Evolutionary conservation across 169 alveolate species (phyloP).

Genomic region (Neospora caninum): DNA sequence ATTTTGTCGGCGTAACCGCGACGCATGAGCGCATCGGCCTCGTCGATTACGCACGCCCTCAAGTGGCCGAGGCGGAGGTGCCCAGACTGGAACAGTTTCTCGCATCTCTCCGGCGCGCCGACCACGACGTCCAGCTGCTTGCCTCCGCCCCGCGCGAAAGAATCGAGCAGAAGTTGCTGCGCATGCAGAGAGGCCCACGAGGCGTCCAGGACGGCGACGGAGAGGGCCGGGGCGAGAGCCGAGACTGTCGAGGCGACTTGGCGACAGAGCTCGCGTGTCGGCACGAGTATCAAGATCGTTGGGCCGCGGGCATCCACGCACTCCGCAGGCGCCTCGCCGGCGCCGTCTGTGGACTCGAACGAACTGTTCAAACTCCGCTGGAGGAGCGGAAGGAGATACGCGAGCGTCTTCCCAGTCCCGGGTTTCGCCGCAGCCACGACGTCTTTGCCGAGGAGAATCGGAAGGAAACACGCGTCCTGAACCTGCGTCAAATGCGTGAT

Average conservation of each 20-base stretch:
- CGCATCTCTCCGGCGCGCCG: conserved; percentile 16
- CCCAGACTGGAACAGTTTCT: not conserved
- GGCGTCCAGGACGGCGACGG: conserved; percentile 44
- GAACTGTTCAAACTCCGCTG: conserved; percentile 35
- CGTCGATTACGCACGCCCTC: conserved; percentile 51
- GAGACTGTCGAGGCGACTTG: conserved; percentile 47
- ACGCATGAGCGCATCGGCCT: conserved; percentile 61
- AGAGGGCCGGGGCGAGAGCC: conserved; percentile 58
- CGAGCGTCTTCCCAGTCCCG: conserved; percentile 94
- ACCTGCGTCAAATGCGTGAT: conserved; percentile 7
- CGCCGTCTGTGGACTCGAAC: not conserved
- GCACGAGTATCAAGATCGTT: conserved; percentile 5
- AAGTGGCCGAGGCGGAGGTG: conserved; percentile 27
- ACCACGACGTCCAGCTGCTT: conserved; percentile 19
- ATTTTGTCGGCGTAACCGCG: conserved; percentile 35
- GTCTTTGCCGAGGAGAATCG: conserved; percentile 47
- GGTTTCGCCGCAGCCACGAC: conserved; percentile 84
- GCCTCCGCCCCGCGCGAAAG: conserved; percentile 1
- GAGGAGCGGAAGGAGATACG: conserved; percentile 87
- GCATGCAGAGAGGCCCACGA: conserved; percentile 46
- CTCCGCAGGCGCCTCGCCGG: conserved; percentile 30
- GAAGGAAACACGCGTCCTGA: not conserved
- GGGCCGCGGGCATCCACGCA: not conserved
- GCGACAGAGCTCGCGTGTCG: conserved; percentile 57
- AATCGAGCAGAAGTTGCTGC: conserved; percentile 27